Evolutionary conservation across 1,139 yeast species (phyloP), one percentile per base, ranked within the genome.

Genomic region (Taphrina confusa): DNA sequence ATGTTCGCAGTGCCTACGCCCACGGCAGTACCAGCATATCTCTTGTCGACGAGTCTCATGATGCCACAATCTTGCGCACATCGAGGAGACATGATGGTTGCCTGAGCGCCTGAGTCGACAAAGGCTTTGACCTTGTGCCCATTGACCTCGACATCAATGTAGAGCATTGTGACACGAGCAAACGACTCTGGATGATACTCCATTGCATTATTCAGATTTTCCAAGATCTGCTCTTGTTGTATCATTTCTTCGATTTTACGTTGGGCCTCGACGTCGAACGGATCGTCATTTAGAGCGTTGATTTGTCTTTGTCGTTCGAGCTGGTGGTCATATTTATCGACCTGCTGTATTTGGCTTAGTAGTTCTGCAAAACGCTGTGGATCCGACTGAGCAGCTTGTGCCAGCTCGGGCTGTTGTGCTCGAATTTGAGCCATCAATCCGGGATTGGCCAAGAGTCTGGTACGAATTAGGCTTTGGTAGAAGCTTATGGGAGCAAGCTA

Each of bases 51-150:
- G 60, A 90, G 75, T 66, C 86, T 82, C 23, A 83, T 75, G 45
- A 92, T 74, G 61, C 88, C 87, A 60, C 92, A 82, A 61, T 77
- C 75, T 65, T 85, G 86, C 0, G 95, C 96, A 66, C 92, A 77
- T 45, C 76, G 74, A 0, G 95, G 87, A 20, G 90, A 83, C 71
- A 85, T 85, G 55, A 91, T 85, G 0, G 98, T 90, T 44, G 83
- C 78, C 71, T 90, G 97, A 0, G 99, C 98, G 1, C 99, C 98
- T 0, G 97, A 83, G 71, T 92, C 99, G 9, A 92, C 95, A 75
- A 92, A 88, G 0, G 97, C 97, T 71, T 88, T 88, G 6, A 90
- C 87, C 23, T 84, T 82, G 54, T 80, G 78, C 0, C 94, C 92
- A 68, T 91, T 90, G 25, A 92, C 85, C 64, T 82, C 83, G 57